A percentile compares a stretch with the other conserved stretches of the same genome.
These are phyloP conservation scores for Euphrasia confusa DNA, from an alignment of 257 asterid genomes.

Conservation along the genomic window DNA sequence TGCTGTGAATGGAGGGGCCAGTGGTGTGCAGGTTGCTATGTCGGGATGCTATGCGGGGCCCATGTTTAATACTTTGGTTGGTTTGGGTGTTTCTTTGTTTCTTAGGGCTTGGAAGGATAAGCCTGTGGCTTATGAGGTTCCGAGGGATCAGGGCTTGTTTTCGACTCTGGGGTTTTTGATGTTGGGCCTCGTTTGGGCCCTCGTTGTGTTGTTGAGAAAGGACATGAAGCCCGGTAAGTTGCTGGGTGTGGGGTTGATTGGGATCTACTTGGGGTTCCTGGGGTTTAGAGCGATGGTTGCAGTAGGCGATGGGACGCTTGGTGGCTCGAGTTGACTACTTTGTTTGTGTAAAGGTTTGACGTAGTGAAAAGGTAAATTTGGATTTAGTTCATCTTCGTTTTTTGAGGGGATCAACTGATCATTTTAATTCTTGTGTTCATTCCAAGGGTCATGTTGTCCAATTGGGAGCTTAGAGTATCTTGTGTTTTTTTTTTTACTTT, in stretches of 20 bases:
- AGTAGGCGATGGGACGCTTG: slow-evolving; percentile 42
- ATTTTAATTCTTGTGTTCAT: neutral
- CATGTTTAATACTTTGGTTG: slow-evolving; percentile 72
- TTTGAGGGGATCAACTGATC: neutral
- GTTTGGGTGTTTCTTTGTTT: slow-evolving; percentile 68
- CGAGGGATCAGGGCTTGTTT: slow-evolving; percentile 59
- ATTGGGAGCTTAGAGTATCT: too few species aligned
- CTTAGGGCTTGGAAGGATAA: slow-evolving; percentile 55
- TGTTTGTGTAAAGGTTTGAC: neutral
- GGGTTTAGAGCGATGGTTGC: slow-evolving; percentile 45
- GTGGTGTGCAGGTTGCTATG: slow-evolving; percentile 77
- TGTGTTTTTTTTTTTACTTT: neutral
- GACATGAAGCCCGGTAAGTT: slow-evolving; percentile 60
- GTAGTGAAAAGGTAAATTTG: slow-evolving; percentile 7
- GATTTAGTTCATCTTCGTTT: neutral
- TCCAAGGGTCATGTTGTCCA: too few species aligned
- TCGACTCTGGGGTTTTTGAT: slow-evolving; percentile 55
- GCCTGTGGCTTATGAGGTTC: slow-evolving; percentile 44
- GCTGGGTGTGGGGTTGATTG: slow-evolving; percentile 62
- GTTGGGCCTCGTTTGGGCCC: slow-evolving; percentile 59
- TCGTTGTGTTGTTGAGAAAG: slow-evolving; percentile 50
- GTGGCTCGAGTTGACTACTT: slow-evolving; percentile 25
- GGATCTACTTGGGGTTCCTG: slow-evolving; percentile 54
- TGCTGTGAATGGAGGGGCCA: slow-evolving; percentile 53
- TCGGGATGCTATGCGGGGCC: slow-evolving; percentile 88